Base-by-base conservation (phyloP, 2,329 filamentous ascomycete species). In the Scolecobasidium constrictum region DNA sequence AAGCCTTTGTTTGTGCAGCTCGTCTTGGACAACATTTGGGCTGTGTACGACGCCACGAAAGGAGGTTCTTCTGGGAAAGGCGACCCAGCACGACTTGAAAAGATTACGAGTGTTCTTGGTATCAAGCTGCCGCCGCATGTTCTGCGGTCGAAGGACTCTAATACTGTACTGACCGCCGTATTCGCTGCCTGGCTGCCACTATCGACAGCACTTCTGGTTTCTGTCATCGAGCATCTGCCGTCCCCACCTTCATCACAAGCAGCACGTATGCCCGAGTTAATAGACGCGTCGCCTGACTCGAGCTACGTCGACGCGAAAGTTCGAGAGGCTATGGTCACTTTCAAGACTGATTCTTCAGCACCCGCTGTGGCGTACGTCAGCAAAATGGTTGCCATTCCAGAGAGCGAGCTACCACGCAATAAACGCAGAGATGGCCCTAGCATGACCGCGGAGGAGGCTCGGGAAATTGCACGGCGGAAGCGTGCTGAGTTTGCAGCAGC, bases 1-100 rank as follows among this genome's bases (percentile, higher is more conserved):
- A 98, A 96, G 64, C 92, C 92, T 6, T 86, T 98, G 75, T 98
- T 98, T 60, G 92, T 96, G 12, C 92, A 96, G 60, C 70, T 98
- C 39, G 92, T 98, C 5, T 71, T 98, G 42, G 92, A 96, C 52
- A 90, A 87, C 47, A 81, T 98, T 43, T 98, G 92, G 92, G 87
- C 88, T 19, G 85, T 92, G 7, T 98, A 98, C 58, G 78, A 88
- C 53, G 90, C 88, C 34, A 94, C 90, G 1, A 83, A 78, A 3
- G 87, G 87, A 34, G 83, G 84, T 39, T 81, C 82, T 49, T 81
- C 81, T 49, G 84, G 83, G 49, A 92, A 83, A 61, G 87, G 87
- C 77, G 87, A 98, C 59, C 75, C 84, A 28, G 71, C 67, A 12
- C 69, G 94, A 52, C 68, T 95, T 35, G 88, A 95, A 58, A 98